A percentile compares a stretch with the other conserved stretches of the same genome.
Conservation (phyloP, 2,329 filamentous ascomycete species). For the Fusarium mundagurra region DNA sequence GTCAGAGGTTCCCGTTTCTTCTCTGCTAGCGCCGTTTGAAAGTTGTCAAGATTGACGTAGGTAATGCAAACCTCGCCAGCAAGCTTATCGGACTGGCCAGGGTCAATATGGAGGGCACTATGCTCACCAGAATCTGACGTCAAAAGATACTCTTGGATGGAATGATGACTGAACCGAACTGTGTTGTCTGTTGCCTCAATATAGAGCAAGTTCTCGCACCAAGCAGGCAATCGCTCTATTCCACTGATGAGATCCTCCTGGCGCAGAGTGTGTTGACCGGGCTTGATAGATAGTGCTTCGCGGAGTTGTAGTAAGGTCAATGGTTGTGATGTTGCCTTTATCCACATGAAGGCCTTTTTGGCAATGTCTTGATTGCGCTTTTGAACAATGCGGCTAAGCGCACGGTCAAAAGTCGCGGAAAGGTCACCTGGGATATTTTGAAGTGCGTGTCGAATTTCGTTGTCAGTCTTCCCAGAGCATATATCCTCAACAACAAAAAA, state of each 20-base stretch:
- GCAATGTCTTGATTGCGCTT: neutral
- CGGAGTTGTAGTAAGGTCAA: constrained; percentile 6
- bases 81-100: neutral
- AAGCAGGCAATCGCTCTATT: neutral
- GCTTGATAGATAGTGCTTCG: constrained; percentile 16
- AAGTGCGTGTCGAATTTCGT: constrained; percentile 4
- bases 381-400: neutral
- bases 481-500: constrained; percentile 22
- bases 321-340: neutral
- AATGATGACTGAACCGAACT: constrained; percentile 30
- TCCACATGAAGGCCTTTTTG: constrained; percentile 2
- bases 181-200: constrained; percentile 14
- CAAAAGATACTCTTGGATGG: constrained; percentile 16
- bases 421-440: constrained; percentile 5
- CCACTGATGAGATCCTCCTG: neutral
- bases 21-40: neutral
- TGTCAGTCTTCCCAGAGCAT: constrained; percentile 14
- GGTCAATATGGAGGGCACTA: neutral
- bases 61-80: constrained; percentile 3
- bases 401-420: constrained; percentile 16
- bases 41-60: constrained; percentile 6
- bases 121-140: neutral
- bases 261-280: neutral
- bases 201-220: constrained; percentile 22
- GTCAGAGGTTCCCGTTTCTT: neutral